Percentiles rank a stretch among this genome's conserved stretches.
These are phyloP conservation scores for Vitis hybrid DNA, from an alignment of 177 flowering plant species.

Conservation along the genomic window DNA sequence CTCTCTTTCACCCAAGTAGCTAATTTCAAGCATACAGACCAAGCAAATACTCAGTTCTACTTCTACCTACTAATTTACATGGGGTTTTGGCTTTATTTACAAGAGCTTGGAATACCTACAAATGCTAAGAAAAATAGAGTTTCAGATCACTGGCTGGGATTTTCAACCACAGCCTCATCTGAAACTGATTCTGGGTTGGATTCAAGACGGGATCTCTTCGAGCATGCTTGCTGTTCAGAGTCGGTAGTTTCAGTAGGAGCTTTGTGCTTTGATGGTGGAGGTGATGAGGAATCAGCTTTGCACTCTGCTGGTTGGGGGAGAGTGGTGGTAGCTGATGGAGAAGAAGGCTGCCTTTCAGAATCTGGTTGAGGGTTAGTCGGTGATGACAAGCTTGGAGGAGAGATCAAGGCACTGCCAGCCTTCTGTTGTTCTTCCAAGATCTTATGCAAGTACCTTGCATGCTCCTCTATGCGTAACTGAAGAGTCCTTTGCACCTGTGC, in stretches of 20 bases:
- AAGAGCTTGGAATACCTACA: no score
- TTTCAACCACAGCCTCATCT: conserved; percentile 25
- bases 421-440: conserved; percentile 67
- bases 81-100: no score
- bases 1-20: no score
- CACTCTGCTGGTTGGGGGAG: conserved; percentile 28
- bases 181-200: conserved; percentile 17
- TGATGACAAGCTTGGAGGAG: conserved; percentile 22
- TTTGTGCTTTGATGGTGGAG: conserved; percentile 23
- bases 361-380: conserved; percentile 14
- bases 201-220: conserved; percentile 34
- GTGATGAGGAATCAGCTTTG: conserved; percentile 23
- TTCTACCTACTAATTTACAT: no score
- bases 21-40: no score
- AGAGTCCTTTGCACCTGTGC: conserved; percentile 57
- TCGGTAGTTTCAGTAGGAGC: conserved; percentile 17
- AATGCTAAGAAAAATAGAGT: background rate
- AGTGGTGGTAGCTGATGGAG: conserved; percentile 20
- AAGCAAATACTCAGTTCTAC: no score
- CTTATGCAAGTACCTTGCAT: conserved; percentile 63
- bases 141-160: conserved; percentile 15
- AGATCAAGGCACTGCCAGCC: conserved; percentile 36
- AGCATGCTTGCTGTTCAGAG: conserved; percentile 18
- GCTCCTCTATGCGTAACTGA: conserved; percentile 69
- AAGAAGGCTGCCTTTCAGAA: conserved; percentile 15